Evolutionary conservation across 179 eudicot genomes (phyloP).

Genomic region (Kewa caespitosa): DNA sequence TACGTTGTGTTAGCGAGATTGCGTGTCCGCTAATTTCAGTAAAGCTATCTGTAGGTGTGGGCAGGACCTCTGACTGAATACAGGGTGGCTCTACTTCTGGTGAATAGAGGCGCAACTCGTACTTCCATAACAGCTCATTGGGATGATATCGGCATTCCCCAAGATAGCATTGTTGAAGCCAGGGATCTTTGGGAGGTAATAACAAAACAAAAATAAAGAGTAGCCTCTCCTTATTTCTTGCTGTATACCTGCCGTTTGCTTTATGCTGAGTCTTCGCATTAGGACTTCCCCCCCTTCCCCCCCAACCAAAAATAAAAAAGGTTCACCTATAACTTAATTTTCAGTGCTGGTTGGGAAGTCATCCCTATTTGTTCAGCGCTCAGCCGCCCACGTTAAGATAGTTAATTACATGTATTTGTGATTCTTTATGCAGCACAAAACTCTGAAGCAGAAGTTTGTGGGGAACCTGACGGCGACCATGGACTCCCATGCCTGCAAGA

Average conservation of each 20-base stretch:
- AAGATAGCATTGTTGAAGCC: slow-evolving; percentile 44
- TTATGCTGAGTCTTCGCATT: too few relatives aligned
- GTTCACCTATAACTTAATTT: too few relatives aligned
- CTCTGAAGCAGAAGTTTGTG: slow-evolving; percentile 41
- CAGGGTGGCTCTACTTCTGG: slow-evolving; percentile 61
- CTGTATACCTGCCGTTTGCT: too few relatives aligned
- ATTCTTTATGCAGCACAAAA: slow-evolving; percentile 58
- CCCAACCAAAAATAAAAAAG: too few relatives aligned
- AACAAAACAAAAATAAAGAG: too few relatives aligned
- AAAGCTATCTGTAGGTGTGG: slow-evolving; percentile 56
- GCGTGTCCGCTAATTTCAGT: not conserved
- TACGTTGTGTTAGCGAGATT: not conserved
- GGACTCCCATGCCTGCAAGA: slow-evolving; percentile 62
- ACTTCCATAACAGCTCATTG: slow-evolving; percentile 61
- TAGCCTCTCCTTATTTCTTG: too few relatives aligned
- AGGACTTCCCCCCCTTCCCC: too few relatives aligned
- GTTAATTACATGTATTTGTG: not conserved
- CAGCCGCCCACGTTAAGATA: too few relatives aligned
- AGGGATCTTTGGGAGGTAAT: slow-evolving; percentile 92
- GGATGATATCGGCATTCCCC: slow-evolving; percentile 85
- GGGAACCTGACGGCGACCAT: slow-evolving; percentile 58
- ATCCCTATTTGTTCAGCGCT: too few relatives aligned
- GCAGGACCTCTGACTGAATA: slow-evolving; percentile 75
- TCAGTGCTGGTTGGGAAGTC: too few relatives aligned
- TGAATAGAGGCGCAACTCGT: slow-evolving; percentile 45